Conservation (phyloP, 208 protist genomes). For the Porcisia deanei region DNA sequence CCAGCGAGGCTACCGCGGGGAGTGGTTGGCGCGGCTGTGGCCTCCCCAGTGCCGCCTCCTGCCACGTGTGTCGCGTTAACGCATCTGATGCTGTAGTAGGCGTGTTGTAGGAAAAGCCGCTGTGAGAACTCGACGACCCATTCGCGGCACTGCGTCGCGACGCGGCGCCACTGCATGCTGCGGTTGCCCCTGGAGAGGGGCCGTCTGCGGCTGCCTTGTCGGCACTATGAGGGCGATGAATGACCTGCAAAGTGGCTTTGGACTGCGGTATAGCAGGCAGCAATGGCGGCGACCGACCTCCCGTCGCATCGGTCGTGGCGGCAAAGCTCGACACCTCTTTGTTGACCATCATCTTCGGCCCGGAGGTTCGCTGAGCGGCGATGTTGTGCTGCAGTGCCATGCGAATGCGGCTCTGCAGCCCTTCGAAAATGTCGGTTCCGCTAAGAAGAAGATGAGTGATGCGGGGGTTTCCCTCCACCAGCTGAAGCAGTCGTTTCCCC, state of each 20-base stretch:
- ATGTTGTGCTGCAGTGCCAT: constrained; percentile 47
- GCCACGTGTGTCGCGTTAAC: constrained; percentile 11
- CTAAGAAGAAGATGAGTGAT: constrained; percentile 72
- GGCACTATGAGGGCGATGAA: neutral
- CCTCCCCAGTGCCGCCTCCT: constrained; percentile 20
- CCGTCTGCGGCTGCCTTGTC: neutral
- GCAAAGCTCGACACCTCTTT: neutral
- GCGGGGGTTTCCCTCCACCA: constrained; percentile 72
- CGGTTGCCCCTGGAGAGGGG: neutral
- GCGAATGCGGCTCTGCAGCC: constrained; percentile 67
- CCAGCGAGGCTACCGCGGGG: constrained; percentile 54
- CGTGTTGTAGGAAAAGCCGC: neutral
- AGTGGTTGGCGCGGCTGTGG: constrained; percentile 46
- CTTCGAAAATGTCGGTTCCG: constrained; percentile 79
- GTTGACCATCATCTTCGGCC: constrained; percentile 28
- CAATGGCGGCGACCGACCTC: neutral
- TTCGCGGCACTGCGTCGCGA: neutral
- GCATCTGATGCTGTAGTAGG: neutral
- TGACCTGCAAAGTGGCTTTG: constrained; percentile 21
- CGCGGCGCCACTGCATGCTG: neutral
- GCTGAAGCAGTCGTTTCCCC: constrained; percentile 69
- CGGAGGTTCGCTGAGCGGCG: constrained; percentile 7
- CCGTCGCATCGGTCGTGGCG: neutral
- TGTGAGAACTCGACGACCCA: neutral
- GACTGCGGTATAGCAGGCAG: constrained; percentile 8